phyloP scores from a whole-genome alignment of 148 eudicot genomes.

The Nyssa sinensis region DNA sequence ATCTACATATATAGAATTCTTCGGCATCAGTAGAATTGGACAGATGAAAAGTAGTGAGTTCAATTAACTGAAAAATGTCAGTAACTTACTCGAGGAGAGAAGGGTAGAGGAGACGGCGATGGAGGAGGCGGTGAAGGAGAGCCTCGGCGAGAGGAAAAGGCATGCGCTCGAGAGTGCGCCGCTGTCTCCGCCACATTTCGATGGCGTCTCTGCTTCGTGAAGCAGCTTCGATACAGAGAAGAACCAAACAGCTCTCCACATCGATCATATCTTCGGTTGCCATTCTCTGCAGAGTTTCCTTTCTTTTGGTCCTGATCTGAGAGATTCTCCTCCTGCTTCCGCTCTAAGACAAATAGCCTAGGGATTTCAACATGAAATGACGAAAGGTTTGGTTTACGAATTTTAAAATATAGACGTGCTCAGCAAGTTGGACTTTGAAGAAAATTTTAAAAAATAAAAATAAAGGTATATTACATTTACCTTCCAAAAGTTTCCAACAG shows the following conservation, averaged over 20 bases:
- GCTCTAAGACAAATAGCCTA: too few relatives aligned
- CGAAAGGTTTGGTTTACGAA: too few relatives aligned
- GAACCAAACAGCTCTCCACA: slow-evolving; percentile 41
- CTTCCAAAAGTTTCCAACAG: too few relatives aligned
- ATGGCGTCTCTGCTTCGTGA: slow-evolving; percentile 49
- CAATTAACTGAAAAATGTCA: not conserved
- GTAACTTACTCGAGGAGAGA: slow-evolving; percentile 70
- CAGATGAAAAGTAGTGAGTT: not conserved
- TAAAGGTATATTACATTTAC: too few relatives aligned
- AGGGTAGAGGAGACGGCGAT: slow-evolving; percentile 71
- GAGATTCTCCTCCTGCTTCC: too few relatives aligned
- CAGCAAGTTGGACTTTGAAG: too few relatives aligned
- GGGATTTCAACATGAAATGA: too few relatives aligned
- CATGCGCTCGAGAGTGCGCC: slow-evolving; percentile 67
- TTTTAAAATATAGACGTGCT: too few relatives aligned
- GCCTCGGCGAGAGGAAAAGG: slow-evolving; percentile 70
- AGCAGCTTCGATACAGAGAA: slow-evolving; percentile 64
- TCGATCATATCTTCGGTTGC: slow-evolving; percentile 15
- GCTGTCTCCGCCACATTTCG: slow-evolving; percentile 82
- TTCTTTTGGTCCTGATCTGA: not conserved
- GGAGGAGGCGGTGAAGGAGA: slow-evolving; percentile 67
- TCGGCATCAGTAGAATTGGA: not conserved
- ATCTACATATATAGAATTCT: not conserved
- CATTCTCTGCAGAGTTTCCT: slow-evolving; percentile 7
- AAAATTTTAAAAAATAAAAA: too few relatives aligned